Base-by-base conservation (phyloP, 1,139 yeast species). In the Diutina scorzettiae region DNA sequence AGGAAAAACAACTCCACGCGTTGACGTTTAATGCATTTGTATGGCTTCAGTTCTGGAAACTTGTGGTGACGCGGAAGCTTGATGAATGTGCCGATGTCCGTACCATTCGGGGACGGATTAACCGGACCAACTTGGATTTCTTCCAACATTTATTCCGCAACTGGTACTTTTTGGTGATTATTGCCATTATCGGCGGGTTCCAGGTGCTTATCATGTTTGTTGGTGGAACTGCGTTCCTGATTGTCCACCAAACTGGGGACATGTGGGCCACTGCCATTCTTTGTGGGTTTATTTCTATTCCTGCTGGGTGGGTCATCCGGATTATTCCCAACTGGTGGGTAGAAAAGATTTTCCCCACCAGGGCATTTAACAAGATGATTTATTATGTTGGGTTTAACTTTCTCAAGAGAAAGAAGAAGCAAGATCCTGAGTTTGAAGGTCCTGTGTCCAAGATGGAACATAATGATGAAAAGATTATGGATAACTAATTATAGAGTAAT, bases 1-100 rank as follows among this genome's bases (percentile, higher is more conserved):
- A 78, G 48, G 60, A 66, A 44, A 71, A 72, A 47, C 80, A 81
- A 60, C 60, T 89, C 37, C 74, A 78, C 51, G 87, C 97, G 3
- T 69, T 89, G 75, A 89, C 94, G 1, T 91, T 91, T 67, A 91
- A 93, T 60, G 73, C 97, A 0, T 91, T 91, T 71, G 98, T 91
- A 43, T 91, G 98, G 98, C 69, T 91, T 62, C 99, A 91, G 64
- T 82, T 89, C 57, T 91, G 93, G 76, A 87, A 91, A 54, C 72
- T 91, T 63, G 77, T 91, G 54, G 95, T 87, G 36, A 81, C 95
- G 5, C 76, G 99, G 55, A 84, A 94, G 51, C 67, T 91, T 45
- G 97, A 91, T 59, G 96, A 91, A 65, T 86, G 81, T 43, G 86
- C 80, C 52, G 86, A 81, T 31, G 64, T 81, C 28, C 63, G 66